A percentile compares a stretch with the other conserved stretches of the same genome.
These are phyloP conservation scores for Pyrenochaeta sp. DNA, from an alignment of 2,329 filamentous ascomycete genomes.

Conservation along the genomic window DNA sequence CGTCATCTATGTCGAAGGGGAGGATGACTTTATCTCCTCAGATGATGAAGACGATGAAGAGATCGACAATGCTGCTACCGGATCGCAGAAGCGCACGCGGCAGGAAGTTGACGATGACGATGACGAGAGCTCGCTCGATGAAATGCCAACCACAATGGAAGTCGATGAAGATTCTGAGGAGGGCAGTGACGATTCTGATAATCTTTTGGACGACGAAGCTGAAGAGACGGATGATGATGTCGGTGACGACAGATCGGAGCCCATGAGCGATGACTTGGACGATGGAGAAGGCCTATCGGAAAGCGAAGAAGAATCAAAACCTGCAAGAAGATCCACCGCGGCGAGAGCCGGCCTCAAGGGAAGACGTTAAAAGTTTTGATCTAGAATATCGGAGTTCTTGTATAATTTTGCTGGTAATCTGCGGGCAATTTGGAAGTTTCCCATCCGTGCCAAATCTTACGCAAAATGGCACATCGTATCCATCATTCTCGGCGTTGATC, in stretches of 20 bases:
- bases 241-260: constrained; percentile 56
- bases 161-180: constrained; percentile 54
- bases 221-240: constrained; percentile 57
- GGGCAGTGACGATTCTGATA: constrained; percentile 65
- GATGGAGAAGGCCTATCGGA: constrained; percentile 53
- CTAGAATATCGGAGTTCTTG: constrained; percentile 6
- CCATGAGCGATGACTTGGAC: constrained; percentile 55
- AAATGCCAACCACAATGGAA: constrained; percentile 61
- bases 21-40: constrained; percentile 66
- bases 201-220: constrained; percentile 60
- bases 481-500: neutral
- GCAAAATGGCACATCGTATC: neutral
- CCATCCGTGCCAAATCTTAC: neutral
- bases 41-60: constrained; percentile 54
- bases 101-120: constrained; percentile 36
- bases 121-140: constrained; percentile 60
- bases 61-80: constrained; percentile 21
- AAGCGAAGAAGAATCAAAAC: constrained; percentile 52
- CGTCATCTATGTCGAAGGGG: constrained; percentile 86
- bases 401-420: constrained; percentile 10
- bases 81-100: constrained; percentile 32
- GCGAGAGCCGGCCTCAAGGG: constrained; percentile 40
- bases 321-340: constrained; percentile 42
- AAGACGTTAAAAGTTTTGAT: constrained; percentile 26
- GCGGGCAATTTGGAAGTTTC: constrained; percentile 6